Percentiles rank a stretch among this genome's conserved stretches.
Conservation (phyloP, 192 early-diverging fungal species). For the Chytriomyces confervae region DNA sequence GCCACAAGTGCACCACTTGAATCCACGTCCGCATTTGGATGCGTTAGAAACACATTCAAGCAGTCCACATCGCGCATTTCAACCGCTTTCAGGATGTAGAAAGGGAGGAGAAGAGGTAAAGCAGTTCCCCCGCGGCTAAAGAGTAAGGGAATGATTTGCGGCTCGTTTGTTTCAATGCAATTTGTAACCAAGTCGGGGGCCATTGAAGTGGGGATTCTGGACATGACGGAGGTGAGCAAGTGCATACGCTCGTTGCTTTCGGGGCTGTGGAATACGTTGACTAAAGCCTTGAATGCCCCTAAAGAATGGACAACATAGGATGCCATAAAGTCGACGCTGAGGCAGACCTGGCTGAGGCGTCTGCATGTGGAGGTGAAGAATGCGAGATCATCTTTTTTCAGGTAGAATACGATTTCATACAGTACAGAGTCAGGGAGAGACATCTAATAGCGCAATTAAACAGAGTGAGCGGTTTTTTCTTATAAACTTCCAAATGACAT, state of each 20-base stretch:
- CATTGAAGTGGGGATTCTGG: not conserved
- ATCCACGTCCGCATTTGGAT: not conserved
- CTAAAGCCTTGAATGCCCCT: not conserved
- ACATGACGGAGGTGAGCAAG: slow-evolving; percentile 5
- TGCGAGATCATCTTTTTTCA: not conserved
- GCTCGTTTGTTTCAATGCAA: not conserved
- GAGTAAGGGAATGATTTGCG: not conserved
- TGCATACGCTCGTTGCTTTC: not conserved
- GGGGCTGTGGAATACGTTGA: not conserved
- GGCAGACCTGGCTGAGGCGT: slow-evolving; percentile 9
- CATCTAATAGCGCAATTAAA: not conserved
- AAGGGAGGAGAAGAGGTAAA: not conserved
- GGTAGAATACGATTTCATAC: slow-evolving; percentile 6
- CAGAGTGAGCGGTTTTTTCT: not conserved
- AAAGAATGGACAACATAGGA: slow-evolving; percentile 22
- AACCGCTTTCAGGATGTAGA: not conserved
- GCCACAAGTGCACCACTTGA: not conserved
- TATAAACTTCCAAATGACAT: not conserved
- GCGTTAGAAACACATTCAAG: not conserved
- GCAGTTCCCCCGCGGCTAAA: not conserved
- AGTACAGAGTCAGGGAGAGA: slow-evolving; percentile 25
- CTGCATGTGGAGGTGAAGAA: slow-evolving; percentile 6
- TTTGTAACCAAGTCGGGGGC: not conserved
- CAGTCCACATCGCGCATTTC: not conserved
- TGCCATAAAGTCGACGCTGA: slow-evolving; percentile 17